Evolutionary conservation across 176 grass and related monocot species (phyloP).

Genomic region (Tuctoria greenei): DNA sequence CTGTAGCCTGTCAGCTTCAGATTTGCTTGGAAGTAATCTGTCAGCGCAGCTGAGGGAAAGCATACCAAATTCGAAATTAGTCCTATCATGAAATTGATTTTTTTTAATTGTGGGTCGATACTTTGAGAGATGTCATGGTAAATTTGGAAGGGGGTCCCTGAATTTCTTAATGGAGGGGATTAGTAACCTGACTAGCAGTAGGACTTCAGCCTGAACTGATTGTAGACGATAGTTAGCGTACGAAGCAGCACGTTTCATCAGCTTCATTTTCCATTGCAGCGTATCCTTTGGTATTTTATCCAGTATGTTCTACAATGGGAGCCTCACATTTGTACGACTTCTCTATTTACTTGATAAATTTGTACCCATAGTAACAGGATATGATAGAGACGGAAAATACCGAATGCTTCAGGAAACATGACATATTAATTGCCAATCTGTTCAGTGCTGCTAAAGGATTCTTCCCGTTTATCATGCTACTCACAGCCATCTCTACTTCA

Average conservation of each 20-base stretch:
- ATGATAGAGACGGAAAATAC: background rate
- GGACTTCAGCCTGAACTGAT: conserved; percentile 55
- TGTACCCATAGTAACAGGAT: background rate
- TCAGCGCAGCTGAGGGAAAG: conserved; percentile 52
- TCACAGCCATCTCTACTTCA: conserved; percentile 45
- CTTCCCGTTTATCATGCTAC: conserved; percentile 44
- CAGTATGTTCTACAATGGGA: conserved; percentile 52
- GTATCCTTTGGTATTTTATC: conserved; percentile 62
- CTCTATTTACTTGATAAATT: background rate
- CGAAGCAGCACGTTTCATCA: conserved; percentile 46
- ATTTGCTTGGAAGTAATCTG: conserved; percentile 66
- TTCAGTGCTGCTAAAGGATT: conserved; percentile 50
- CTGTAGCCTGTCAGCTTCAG: conserved; percentile 61
- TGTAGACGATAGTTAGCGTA: conserved; percentile 52
- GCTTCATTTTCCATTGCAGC: conserved; percentile 56
- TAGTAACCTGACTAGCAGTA: conserved; percentile 49
- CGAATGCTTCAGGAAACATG: conserved; percentile 44
- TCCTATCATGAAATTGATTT: background rate
- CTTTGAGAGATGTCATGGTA: background rate
- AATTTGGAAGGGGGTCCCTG: background rate
- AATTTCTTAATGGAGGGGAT: conserved; percentile 6
- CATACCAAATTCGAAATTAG: background rate
- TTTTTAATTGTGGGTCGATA: background rate
- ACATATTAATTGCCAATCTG: conserved; percentile 47
- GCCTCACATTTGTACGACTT: background rate